Percentiles rank a stretch among this genome's conserved stretches.
These are phyloP conservation scores for Penicillium decumbens DNA, from an alignment of 2,329 filamentous ascomycete genomes.

Conservation along the genomic window DNA sequence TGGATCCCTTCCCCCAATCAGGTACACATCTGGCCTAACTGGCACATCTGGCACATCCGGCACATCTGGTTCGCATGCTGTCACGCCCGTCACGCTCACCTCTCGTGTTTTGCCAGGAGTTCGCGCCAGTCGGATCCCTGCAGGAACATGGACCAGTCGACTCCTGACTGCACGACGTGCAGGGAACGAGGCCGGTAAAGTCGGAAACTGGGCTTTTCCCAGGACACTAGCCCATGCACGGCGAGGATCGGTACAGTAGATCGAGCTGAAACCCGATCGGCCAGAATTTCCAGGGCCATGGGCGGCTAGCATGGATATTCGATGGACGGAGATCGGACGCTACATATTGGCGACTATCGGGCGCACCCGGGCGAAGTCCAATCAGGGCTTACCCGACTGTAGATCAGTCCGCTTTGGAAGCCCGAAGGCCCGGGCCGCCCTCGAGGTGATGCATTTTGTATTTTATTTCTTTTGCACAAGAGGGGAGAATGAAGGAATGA, in stretches of 20 bases:
- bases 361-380: conserved; percentile 17
- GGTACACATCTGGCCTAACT: no score
- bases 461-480: conserved; percentile 1
- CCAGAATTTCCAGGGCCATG: conserved; percentile 22
- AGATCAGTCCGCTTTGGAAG: conserved; percentile 24
- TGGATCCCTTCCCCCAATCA: background rate
- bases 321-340: conserved; percentile 20
- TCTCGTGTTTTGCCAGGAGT: conserved; percentile 12
- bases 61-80: background rate
- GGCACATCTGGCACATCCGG: background rate
- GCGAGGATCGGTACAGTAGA: conserved; percentile 3
- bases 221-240: background rate
- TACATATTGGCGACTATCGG: conserved; percentile 29
- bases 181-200: conserved; percentile 2
- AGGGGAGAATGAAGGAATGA: background rate
- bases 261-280: conserved; percentile 12
- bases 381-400: conserved; percentile 21
- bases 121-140: conserved; percentile 18
- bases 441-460: conserved; percentile 17
- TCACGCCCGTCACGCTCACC: background rate
- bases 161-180: conserved; percentile 16
- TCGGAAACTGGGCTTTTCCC: no score
- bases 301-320: conserved; percentile 27
- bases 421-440: conserved; percentile 26
- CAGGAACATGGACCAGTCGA: conserved; percentile 16